Conservation (phyloP, 257 asterid genomes). For the Scutellaria galericulata region DNA sequence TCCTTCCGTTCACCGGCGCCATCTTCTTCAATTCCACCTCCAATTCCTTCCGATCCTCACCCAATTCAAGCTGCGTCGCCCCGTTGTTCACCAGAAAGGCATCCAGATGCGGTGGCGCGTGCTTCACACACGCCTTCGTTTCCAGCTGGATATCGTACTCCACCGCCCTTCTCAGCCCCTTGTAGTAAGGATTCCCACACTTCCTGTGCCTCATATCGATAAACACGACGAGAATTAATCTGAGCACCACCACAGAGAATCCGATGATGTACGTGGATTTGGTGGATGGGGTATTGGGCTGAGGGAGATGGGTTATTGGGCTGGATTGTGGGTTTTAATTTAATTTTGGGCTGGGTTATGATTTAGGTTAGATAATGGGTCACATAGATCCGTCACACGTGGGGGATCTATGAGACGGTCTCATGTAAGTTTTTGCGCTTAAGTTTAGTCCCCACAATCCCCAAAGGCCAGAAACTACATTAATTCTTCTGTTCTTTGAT, state of each 20-base stretch:
- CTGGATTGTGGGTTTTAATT: no score
- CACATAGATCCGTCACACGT: no score
- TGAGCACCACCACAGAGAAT: constrained; percentile 39
- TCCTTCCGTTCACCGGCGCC: constrained; percentile 67
- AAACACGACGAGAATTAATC: constrained; percentile 36
- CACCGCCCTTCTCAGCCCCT: constrained; percentile 58
- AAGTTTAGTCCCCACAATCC: no score
- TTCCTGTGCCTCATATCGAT: constrained; percentile 50
- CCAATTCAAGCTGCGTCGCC: constrained; percentile 47
- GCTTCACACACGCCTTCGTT: constrained; percentile 59
- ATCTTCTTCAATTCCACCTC: constrained; percentile 65
- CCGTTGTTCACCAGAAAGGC: constrained; percentile 32
- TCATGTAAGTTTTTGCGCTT: no score
- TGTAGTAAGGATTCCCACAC: constrained; percentile 55
- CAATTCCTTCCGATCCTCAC: constrained; percentile 55
- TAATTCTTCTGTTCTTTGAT: no score
- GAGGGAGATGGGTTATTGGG: no score
- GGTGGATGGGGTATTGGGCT: no score
- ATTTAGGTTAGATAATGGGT: no score
- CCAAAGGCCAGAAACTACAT: no score
- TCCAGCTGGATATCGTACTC: constrained; percentile 69
- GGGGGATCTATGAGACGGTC: no score
- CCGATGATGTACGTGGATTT: constrained; percentile 53
- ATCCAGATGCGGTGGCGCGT: constrained; percentile 35
- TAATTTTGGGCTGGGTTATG: no score